Base-by-base conservation (phyloP, 257 asterid genomes). In the Datura wrightii region DNA sequence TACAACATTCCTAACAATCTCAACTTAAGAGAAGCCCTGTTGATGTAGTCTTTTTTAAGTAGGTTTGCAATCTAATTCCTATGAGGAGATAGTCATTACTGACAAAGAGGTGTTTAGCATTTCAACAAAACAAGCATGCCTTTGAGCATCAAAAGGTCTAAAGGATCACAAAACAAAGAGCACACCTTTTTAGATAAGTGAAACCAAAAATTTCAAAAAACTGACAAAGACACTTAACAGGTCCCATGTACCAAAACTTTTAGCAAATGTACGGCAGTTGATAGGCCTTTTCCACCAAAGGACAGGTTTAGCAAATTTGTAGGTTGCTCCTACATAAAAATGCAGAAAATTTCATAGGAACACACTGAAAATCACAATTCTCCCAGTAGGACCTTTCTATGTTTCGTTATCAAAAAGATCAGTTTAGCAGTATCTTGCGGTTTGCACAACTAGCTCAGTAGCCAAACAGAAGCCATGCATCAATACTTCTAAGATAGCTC, bases 371-470 rank as follows among this genome's bases (percentile, higher is more conserved):
- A 48, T 48, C 6, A 5, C 60, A 74, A 74, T 15, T 24, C 31
- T 24, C 31, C 31, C 31, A 24, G 31, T 24, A 24, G 31, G 31
- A 24, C 31, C 31, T 24, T 24, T 24, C 31, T 24, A 24, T 24
- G 50, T 37, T 50, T 50, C 24, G 24, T 76, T 76, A 48, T 24
- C 31, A 24, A 0, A 50, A 53, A 50, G 62, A 76, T 13, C 62
- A 50, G 24, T 48, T 76, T 24, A 76, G 44, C 24, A 50, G 62
- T 76, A 76, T 67, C n/a, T 76, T 76, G 60, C 11, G 19, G 81
- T 34, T 76, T 24, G 14, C 62, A 50, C 62, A 24, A 50, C 24
- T 76, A 76, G 81, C 62, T 74, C 60, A 50, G 62, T 34, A 50
- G 60, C 44, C 80, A 74, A 24, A 50, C 60, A 76, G 7, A 78